Base-by-base conservation (phyloP, 2,329 filamentous ascomycete genomes). In the Xylariales sp. region DNA sequence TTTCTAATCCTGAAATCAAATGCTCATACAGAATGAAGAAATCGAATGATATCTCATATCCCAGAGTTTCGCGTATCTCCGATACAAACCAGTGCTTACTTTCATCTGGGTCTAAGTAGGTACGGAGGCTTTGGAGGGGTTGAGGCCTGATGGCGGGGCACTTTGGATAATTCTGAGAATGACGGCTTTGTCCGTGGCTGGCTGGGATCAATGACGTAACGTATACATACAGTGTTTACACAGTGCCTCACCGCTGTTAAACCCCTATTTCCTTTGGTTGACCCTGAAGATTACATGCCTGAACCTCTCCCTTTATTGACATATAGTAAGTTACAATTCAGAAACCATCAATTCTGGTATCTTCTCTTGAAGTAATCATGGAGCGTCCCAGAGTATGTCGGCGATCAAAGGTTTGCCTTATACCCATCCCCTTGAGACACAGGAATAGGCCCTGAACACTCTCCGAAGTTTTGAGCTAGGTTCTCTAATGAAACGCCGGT, bases 71-170 rank as follows among this genome's bases (percentile, higher is more conserved):
- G n/a, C n/a, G n/a, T n/a, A n/a, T n/a, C n/a, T n/a, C n/a, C n/a
- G n/a, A 27, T n/a, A 27, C 7, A 27, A 32, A 14, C 35, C 18
- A 15, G 14, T 22, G 19, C 14, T 14, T 25, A 22, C 5, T 12
- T 10, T 16, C 14, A 35, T 18, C 16, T 15, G 16, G 14, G 10
- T n/a, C 5, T 35, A 35, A 10, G 18, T 35, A 11, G 3, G 12
- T 6, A 14, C 7, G 14, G 11, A 32, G 11, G 8, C 11, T 40
- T 24, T 40, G 38, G 38, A 28, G 38, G 38, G 38, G 38, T 40
- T 33, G 29, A 33, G 18, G 38, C 38, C 28, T 34, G 29, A 34
- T 32, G 38, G 29, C 28, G 38, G 38, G 38, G 28, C 28, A 40
- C 3, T 5, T 25, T n/a, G 29, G 28, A 19, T 14, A 15, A 32